Evolutionary conservation across 2,329 filamentous ascomycete genomes (phyloP).

Genomic region (Apiospora kogelbergensis): DNA sequence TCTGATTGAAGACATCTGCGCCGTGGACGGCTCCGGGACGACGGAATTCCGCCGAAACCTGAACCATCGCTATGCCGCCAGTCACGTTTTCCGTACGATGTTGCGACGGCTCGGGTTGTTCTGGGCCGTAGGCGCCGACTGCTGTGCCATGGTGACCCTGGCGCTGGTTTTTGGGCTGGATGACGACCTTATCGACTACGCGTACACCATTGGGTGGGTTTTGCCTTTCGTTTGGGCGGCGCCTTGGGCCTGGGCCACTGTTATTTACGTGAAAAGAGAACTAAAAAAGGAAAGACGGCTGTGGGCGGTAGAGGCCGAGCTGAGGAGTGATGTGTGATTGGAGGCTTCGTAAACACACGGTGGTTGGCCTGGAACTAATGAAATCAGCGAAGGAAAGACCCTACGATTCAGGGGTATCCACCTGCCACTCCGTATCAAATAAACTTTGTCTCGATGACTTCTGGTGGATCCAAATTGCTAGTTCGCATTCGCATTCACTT

Average conservation of each 20-base stretch:
- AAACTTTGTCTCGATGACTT: not conserved
- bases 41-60: slow-evolving; percentile 51
- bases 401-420: too few relatives aligned
- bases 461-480: not conserved
- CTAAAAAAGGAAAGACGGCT: slow-evolving; percentile 24
- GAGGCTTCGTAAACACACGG: too few relatives aligned
- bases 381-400: too few relatives aligned
- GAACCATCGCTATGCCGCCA: slow-evolving; percentile 51
- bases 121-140: slow-evolving; percentile 40
- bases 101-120: slow-evolving; percentile 50
- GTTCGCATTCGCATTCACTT: not conserved
- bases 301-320: slow-evolving; percentile 24
- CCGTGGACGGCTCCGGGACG: slow-evolving; percentile 52
- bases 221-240: slow-evolving; percentile 19
- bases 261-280: slow-evolving; percentile 26
- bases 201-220: slow-evolving; percentile 17
- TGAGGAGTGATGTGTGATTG: not conserved
- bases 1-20: slow-evolving; percentile 53
- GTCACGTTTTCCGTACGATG: slow-evolving; percentile 53
- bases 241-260: slow-evolving; percentile 20
- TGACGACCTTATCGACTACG: slow-evolving; percentile 9
- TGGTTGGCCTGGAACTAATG: too few relatives aligned
- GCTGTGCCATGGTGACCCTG: slow-evolving; percentile 18
- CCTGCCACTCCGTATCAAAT: not conserved
- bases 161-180: slow-evolving; percentile 14